A percentile compares a stretch with the other conserved stretches of the same genome.
These are phyloP conservation scores for Wickerhamomyces silvicola DNA, from an alignment of 805 yeast species.

Conservation along the genomic window DNA sequence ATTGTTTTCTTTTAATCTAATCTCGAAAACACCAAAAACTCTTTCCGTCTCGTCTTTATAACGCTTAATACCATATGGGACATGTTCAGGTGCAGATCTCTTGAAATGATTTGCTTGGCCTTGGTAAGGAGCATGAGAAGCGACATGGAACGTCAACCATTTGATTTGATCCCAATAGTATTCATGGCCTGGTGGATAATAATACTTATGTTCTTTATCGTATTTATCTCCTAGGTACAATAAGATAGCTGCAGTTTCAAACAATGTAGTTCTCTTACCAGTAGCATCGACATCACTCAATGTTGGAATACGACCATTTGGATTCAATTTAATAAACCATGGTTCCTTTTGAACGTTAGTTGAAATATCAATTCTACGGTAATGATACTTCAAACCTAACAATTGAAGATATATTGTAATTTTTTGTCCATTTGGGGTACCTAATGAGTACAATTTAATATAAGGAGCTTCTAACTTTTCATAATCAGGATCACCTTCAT, in stretches of 20 bases:
- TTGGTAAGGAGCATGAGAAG: constrained; percentile 55
- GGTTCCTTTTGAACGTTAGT: constrained; percentile 45
- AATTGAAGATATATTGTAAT: constrained; percentile 29
- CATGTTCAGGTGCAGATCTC: constrained; percentile 39
- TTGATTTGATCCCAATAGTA: constrained; percentile 47
- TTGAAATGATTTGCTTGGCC: constrained; percentile 53
- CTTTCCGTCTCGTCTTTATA: constrained; percentile 46
- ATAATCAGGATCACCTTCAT: constrained; percentile 25
- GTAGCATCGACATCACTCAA: constrained; percentile 31
- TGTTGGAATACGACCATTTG: constrained; percentile 60
- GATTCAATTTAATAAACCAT: constrained; percentile 51
- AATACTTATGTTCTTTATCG: constrained; percentile 44
- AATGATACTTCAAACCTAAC: constrained; percentile 26
- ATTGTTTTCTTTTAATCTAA: constrained; percentile 38
- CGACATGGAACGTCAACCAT: constrained; percentile 51
- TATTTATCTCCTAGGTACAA: constrained; percentile 53
- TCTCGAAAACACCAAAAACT: constrained; percentile 48
- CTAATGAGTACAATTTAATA: constrained; percentile 37
- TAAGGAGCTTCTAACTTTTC: constrained; percentile 32
- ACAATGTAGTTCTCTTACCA: constrained; percentile 38
- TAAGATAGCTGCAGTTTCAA: constrained; percentile 60
- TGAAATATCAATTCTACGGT: constrained; percentile 33
- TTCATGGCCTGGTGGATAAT: constrained; percentile 28
- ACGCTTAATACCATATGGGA: constrained; percentile 48
- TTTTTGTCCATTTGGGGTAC: constrained; percentile 38